A percentile compares a stretch with the other conserved stretches of the same genome.
Conservation (phyloP, 345 rosid genomes). For the Boechera stricta region DNA sequence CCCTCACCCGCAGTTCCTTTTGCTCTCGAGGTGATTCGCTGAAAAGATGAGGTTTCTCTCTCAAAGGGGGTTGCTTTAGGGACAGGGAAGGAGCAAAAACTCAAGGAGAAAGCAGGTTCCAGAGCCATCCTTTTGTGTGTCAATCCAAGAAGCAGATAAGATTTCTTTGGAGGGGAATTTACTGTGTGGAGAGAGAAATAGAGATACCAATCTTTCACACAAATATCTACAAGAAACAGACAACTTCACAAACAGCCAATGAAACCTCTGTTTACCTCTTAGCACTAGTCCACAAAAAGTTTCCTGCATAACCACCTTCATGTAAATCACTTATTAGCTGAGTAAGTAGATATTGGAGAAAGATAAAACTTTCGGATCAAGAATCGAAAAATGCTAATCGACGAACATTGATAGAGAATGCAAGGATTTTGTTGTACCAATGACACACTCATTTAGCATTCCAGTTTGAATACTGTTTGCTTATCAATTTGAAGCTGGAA, state of each 20-base stretch:
- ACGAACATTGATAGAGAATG: neutral
- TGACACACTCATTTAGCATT: constrained; percentile 5
- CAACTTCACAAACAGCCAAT: constrained; percentile 41
- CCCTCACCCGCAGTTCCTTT: constrained; percentile 14
- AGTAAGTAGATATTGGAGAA: neutral
- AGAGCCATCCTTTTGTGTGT: constrained; percentile 17
- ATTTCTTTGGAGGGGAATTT: constrained; percentile 33
- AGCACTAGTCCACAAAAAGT: constrained; percentile 26
- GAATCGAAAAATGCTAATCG: neutral
- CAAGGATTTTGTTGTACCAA: neutral
- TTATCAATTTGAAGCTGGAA: constrained; percentile 61
- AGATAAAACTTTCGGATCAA: neutral
- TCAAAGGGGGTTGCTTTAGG: constrained; percentile 18
- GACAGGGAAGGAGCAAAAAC: constrained; percentile 38
- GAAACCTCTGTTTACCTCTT: neutral
- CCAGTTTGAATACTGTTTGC: constrained; percentile 6
- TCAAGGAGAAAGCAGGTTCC: constrained; percentile 40
- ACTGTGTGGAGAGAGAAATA: constrained; percentile 29
- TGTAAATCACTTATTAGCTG: neutral
- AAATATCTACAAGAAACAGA: constrained; percentile 34
- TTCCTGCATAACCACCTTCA: neutral
- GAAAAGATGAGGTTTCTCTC: constrained; percentile 32
- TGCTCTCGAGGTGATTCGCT: neutral
- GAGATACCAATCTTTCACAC: constrained; percentile 5
- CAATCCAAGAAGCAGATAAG: constrained; percentile 35